Conservation (phyloP, 1,284 basidiomycete species). For the Trametes polyzona region DNA sequence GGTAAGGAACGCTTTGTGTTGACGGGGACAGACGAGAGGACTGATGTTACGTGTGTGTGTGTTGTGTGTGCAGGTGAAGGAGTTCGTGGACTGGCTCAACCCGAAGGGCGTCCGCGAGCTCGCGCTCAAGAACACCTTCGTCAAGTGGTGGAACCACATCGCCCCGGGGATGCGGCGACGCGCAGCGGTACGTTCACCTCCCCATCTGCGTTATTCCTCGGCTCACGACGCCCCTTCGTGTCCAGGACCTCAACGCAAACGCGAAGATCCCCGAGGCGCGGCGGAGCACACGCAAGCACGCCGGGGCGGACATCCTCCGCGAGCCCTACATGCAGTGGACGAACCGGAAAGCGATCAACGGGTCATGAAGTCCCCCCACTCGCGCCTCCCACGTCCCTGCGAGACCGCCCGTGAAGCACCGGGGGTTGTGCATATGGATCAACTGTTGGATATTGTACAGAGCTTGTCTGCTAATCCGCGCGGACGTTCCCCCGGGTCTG, state of each 20-base stretch:
- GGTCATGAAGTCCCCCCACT: slow-evolving; percentile 24
- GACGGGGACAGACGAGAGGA: not conserved
- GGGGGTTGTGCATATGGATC: too few species aligned
- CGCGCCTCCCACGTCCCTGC: not conserved
- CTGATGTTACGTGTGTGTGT: not conserved
- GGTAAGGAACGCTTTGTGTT: slow-evolving; percentile 59
- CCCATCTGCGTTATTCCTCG: not conserved
- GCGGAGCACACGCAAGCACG: slow-evolving; percentile 72
- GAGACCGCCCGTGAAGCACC: too few species aligned
- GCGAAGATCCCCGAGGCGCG: slow-evolving; percentile 76
- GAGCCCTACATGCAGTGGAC: slow-evolving; percentile 86
- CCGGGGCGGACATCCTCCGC: slow-evolving; percentile 63
- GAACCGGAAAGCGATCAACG: slow-evolving; percentile 67
- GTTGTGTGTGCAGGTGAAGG: slow-evolving; percentile 82
- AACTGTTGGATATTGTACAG: too few species aligned
- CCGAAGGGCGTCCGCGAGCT: slow-evolving; percentile 88
- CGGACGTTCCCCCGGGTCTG: not conserved
- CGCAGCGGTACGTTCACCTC: slow-evolving; percentile 58
- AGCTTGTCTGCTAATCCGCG: not conserved
- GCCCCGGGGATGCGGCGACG: slow-evolving; percentile 81
- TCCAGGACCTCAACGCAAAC: slow-evolving; percentile 67
- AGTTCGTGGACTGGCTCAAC: slow-evolving; percentile 89
- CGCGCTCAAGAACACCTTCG: slow-evolving; percentile 78
- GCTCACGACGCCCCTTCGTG: not conserved
- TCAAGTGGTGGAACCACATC: slow-evolving; percentile 87